Evolutionary conservation across 441 rosid genomes (phyloP), one percentile per base, ranked within the genome.

Genomic region (Flueggea neowawraea): DNA sequence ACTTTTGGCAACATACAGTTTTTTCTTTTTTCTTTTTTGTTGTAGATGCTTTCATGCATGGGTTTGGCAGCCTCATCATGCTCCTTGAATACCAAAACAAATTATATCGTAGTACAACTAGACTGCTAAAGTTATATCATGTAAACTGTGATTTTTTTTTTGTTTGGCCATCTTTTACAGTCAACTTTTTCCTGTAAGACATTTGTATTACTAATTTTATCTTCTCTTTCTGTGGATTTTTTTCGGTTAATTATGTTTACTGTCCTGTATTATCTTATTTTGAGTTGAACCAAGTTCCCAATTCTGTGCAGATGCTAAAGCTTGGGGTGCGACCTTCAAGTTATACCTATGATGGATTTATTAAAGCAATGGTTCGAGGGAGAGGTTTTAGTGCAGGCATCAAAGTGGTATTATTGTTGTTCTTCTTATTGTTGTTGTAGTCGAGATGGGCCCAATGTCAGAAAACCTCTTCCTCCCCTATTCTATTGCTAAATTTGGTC

Each of bases 291-390:
- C 14, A n/a, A 57, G 41, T 67, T 49, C 52, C 41, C 43, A 52
- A 70, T 67, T 67, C 52, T 66, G 16, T 71, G 57, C 90, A 87
- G 96, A 88, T 91, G 97, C 82, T 81, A 77, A 78, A 77, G 64
- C 80, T 91, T 71, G 96, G 98, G 59, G 57, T 95, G 76, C 73
- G 32, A 66, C 96, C 91, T 66, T 78, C 98, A 55, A 74, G 80
- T 31, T 67, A 64, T 67, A 75, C 88, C 43, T 95, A 79, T 66
- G 83, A 87, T 81, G 83, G 85, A 55, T 86, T 80, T 69, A 28
- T 88, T 57, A 85, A 76, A 82, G 96, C 98, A 57, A 67, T 80
- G 78, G 77, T 81, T 55, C 64, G 66, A 61, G 59, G 65, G 47
- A 79, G 68, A 73, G 86, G 84, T 60, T 78, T 74, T 13, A 75